A percentile compares a stretch with the other conserved stretches of the same genome.
Conservation (phyloP, 495 filamentous ascomycete genomes). For the Penicillium nucicola region DNA sequence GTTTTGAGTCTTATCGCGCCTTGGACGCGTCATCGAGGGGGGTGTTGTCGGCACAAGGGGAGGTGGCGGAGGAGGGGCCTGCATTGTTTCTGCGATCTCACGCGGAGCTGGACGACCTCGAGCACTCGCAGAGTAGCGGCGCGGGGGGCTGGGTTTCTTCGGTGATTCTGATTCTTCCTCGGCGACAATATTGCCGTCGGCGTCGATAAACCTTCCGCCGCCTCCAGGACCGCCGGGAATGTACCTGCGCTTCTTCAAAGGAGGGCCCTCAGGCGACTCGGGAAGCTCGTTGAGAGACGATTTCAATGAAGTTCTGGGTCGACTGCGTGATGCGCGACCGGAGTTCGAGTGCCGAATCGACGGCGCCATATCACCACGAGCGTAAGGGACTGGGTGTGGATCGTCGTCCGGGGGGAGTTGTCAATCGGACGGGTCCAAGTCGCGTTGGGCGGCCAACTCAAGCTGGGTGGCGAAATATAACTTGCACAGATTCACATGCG, state of each 20-base stretch:
- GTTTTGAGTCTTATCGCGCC: constrained; percentile 48
- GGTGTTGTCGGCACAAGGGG: constrained; percentile 38
- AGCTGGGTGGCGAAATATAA: background rate
- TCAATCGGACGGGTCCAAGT: constrained; percentile 21
- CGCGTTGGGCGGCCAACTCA: constrained; percentile 14
- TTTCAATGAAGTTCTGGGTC: constrained; percentile 32
- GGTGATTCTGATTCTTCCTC: background rate
- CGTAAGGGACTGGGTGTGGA: constrained; percentile 10
- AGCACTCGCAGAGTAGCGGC: constrained; percentile 25
- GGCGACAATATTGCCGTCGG: constrained; percentile 32
- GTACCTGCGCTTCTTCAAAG: constrained; percentile 58
- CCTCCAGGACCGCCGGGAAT: constrained; percentile 79
- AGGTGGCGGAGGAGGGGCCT: constrained; percentile 34
- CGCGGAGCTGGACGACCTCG: constrained; percentile 24
- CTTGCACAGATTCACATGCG: background rate
- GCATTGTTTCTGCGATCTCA: constrained; percentile 23
- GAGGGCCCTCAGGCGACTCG: constrained; percentile 41
- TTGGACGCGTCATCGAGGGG: constrained; percentile 45
- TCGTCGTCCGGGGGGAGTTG: constrained; percentile 12
- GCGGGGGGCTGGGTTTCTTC: constrained; percentile 12
- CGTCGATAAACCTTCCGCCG: constrained; percentile 71
- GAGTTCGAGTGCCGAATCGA: constrained; percentile 25
- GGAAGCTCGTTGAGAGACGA: constrained; percentile 27
- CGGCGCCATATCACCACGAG: constrained; percentile 21
- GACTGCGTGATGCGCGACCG: constrained; percentile 30